Evolutionary conservation across 2,329 filamentous ascomycete genomes (phyloP).

Genomic region (Didymella sp.): DNA sequence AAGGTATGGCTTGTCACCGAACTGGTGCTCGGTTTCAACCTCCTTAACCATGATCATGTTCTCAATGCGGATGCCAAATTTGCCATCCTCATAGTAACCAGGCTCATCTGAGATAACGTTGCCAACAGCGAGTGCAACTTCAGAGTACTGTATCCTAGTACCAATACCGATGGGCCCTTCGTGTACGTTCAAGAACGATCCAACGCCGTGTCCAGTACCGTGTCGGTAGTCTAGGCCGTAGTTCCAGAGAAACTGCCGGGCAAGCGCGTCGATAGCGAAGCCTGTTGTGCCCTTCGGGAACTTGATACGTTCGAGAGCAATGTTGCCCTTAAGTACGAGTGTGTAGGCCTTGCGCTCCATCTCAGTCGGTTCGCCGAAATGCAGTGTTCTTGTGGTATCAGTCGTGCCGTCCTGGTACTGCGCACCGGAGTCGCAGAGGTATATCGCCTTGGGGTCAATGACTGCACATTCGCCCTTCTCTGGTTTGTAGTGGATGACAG

Average conservation of each 20-base stretch:
- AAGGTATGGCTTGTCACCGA: slow-evolving; percentile 92
- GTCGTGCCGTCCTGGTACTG: slow-evolving; percentile 96
- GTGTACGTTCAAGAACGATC: slow-evolving; percentile 94
- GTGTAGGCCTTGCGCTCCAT: slow-evolving; percentile 92
- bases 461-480: slow-evolving; percentile 80
- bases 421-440: slow-evolving; percentile 96
- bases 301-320: slow-evolving; percentile 81
- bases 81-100: slow-evolving; percentile 95
- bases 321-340: slow-evolving; percentile 91
- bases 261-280: slow-evolving; percentile 86
- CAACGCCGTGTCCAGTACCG: slow-evolving; percentile 94
- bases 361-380: slow-evolving; percentile 84
- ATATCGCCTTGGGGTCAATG: slow-evolving; percentile 85
- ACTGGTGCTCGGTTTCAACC: slow-evolving; percentile 83
- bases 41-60: slow-evolving; percentile 93
- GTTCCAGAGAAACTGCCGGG: slow-evolving; percentile 91
- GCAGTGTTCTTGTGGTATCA: slow-evolving; percentile 90
- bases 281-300: slow-evolving; percentile 97
- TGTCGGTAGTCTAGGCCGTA: slow-evolving; percentile 94
- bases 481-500: slow-evolving; percentile 92
- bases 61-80: slow-evolving; percentile 94
- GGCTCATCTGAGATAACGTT: slow-evolving; percentile 97
- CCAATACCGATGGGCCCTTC: slow-evolving; percentile 97
- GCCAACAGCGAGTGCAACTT: slow-evolving; percentile 86
- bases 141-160: slow-evolving; percentile 86